Conservation (phyloP, 139 green algal genomes). For the Chlamydomonas sp. region DNA sequence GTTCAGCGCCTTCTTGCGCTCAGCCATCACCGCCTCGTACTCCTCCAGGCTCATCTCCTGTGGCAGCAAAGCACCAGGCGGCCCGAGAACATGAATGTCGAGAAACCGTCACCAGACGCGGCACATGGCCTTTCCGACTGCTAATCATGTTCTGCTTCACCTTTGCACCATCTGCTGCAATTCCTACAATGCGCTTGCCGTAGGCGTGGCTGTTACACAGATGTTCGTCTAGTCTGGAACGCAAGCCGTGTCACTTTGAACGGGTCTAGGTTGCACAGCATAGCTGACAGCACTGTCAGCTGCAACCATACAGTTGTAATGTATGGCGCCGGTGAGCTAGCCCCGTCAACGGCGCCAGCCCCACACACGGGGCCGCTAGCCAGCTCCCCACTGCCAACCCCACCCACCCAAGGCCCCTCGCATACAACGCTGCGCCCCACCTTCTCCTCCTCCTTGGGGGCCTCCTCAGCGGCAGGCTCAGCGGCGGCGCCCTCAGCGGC, state of each 20-base stretch:
- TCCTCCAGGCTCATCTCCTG: conserved; percentile 81
- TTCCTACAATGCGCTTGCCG: neutral
- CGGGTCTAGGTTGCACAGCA: too few species aligned
- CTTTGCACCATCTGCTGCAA: neutral
- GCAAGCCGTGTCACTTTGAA: too few species aligned
- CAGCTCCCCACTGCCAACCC: too few species aligned
- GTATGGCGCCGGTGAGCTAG: too few species aligned
- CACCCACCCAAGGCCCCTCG: too few species aligned
- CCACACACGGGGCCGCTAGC: too few species aligned
- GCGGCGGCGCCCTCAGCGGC: conserved; percentile 45
- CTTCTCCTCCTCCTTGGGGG: conserved; percentile 45
- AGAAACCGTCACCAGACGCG: neutral
- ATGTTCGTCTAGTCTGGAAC: too few species aligned
- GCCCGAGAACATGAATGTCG: neutral
- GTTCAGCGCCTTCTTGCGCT: conserved; percentile 84
- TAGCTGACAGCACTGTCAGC: too few species aligned
- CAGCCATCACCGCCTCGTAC: conserved; percentile 77
- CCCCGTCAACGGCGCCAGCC: too few species aligned
- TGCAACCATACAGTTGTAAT: too few species aligned
- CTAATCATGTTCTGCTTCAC: too few species aligned
- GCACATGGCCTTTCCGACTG: neutral
- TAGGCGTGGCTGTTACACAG: too few species aligned
- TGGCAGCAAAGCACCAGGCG: neutral
- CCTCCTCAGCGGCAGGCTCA: conserved; percentile 45
- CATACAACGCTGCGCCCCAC: neutral